Evolutionary conservation across 2,329 filamentous ascomycete genomes (phyloP).

Genomic region (Volutella citrinella): DNA sequence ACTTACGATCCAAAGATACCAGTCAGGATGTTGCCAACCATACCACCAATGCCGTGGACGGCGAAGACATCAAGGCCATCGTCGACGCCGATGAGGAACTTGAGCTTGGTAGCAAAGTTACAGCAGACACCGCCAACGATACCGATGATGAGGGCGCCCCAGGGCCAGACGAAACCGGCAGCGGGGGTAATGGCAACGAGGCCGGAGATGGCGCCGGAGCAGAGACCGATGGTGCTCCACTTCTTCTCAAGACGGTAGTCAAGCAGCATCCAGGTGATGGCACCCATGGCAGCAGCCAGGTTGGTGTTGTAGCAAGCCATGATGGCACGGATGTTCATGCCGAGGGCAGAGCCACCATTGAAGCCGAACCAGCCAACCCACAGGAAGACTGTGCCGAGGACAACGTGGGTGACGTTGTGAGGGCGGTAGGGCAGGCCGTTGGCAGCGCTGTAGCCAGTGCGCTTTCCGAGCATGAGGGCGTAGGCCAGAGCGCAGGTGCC

Average conservation of each 20-base stretch:
- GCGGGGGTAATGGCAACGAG: conserved; percentile 85
- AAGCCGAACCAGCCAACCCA: conserved; percentile 98
- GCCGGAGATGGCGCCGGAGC: conserved; percentile 82
- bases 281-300: conserved; percentile 76
- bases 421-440: conserved; percentile 65
- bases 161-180: conserved; percentile 74
- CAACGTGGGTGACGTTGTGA: conserved; percentile 72
- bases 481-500: conserved; percentile 71
- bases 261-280: conserved; percentile 78
- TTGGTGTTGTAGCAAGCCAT: conserved; percentile 91
- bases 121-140: conserved; percentile 61
- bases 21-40: conserved; percentile 75
- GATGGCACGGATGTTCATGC: conserved; percentile 79
- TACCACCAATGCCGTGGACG: conserved; percentile 82
- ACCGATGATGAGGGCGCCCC: conserved; percentile 57
- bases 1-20: conserved; percentile 70
- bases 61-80: conserved; percentile 90
- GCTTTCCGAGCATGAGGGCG: conserved; percentile 70
- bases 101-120: conserved; percentile 87
- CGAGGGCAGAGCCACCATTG: conserved; percentile 81
- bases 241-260: conserved; percentile 91
- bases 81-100: conserved; percentile 71
- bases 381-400: conserved; percentile 70
- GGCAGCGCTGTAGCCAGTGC: conserved; percentile 58
- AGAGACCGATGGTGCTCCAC: conserved; percentile 93